phyloP scores from a whole-genome alignment of 148 eudicot species.

The Camellia lanceoleosa region DNA sequence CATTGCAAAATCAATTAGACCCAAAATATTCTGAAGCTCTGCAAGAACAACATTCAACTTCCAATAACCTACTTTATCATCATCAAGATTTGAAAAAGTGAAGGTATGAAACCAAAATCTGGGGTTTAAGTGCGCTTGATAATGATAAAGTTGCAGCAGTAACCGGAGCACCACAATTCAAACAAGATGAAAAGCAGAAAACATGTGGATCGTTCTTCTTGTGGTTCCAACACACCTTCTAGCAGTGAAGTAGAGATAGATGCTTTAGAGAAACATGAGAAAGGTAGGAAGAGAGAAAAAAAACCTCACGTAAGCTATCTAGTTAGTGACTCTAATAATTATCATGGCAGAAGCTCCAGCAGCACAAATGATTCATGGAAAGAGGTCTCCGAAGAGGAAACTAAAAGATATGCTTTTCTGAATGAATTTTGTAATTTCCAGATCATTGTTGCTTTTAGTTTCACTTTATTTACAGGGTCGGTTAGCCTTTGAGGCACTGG shows the following conservation, averaged over 20 bases:
- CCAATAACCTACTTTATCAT: constrained; percentile 40
- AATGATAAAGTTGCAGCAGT: constrained; percentile 32
- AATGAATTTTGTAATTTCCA: not conserved
- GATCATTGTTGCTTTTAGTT: not conserved
- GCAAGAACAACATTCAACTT: constrained; percentile 39
- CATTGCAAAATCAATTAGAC: constrained; percentile 42
- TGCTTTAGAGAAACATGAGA: constrained; percentile 60
- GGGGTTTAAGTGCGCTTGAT: constrained; percentile 40
- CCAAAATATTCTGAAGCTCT: constrained; percentile 45
- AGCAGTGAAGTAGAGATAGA: constrained; percentile 90
- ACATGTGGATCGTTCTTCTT: constrained; percentile 85
- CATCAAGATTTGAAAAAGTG: constrained; percentile 50
- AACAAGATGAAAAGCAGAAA: constrained; percentile 52
- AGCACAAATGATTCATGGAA: constrained; percentile 71
- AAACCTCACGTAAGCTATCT: constrained; percentile 44
- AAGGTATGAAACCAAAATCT: constrained; percentile 44
- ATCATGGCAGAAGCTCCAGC: constrained; percentile 53
- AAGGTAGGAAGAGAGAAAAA: constrained; percentile 41
- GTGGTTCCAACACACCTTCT: constrained; percentile 92
- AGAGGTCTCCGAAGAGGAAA: constrained; percentile 95
- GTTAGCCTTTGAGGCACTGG: constrained; percentile 78
- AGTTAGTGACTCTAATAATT: constrained; percentile 43
- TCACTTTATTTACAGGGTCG: constrained; percentile 58
- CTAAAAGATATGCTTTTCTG: not conserved
- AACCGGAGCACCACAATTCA: constrained; percentile 41